Conservation (phyloP, 2,329 filamentous ascomycete species). For the Aspergillus fijiensis region DNA sequence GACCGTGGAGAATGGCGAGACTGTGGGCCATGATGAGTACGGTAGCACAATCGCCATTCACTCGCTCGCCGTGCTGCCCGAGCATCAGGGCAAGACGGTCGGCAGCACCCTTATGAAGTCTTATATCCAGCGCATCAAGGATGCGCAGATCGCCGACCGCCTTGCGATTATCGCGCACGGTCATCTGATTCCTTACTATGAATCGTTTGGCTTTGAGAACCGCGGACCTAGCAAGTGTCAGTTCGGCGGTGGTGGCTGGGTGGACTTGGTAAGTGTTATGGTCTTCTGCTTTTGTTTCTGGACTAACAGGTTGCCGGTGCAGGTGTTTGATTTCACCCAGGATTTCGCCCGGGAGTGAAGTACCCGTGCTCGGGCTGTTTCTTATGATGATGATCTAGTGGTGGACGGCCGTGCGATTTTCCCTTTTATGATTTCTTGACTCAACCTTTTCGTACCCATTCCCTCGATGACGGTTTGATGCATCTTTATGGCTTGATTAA, state of each 20-base stretch:
- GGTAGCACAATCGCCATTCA: slow-evolving; percentile 79
- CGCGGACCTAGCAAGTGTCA: slow-evolving; percentile 66
- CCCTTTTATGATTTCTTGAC: slow-evolving; percentile 15
- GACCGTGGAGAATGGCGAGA: slow-evolving; percentile 41
- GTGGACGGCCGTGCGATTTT: slow-evolving; percentile 9
- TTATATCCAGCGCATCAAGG: slow-evolving; percentile 74
- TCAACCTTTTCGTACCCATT: slow-evolving; percentile 14
- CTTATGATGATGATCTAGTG: slow-evolving; percentile 8
- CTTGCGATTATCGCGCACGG: slow-evolving; percentile 77
- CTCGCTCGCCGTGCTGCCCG: slow-evolving; percentile 75
- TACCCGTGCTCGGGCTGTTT: slow-evolving; percentile 9
- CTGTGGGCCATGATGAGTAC: slow-evolving; percentile 67
- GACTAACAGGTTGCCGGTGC: slow-evolving; percentile 10
- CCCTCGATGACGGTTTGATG: slow-evolving; percentile 12
- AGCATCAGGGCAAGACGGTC: slow-evolving; percentile 70
- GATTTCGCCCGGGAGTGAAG: slow-evolving; percentile 27
- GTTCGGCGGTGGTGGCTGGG: slow-evolving; percentile 79
- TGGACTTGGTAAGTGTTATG: slow-evolving; percentile 67
- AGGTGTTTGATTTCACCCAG: slow-evolving; percentile 33
- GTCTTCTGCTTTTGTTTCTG: background rate
- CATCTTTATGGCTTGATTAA: slow-evolving; percentile 17
- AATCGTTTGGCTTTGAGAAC: slow-evolving; percentile 70
- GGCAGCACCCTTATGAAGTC: slow-evolving; percentile 72
- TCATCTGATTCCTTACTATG: slow-evolving; percentile 71
- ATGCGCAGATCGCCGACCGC: slow-evolving; percentile 67